phyloP scores from a whole-genome alignment of 495 filamentous ascomycete species.

The Clohesyomyces aquaticus region DNA sequence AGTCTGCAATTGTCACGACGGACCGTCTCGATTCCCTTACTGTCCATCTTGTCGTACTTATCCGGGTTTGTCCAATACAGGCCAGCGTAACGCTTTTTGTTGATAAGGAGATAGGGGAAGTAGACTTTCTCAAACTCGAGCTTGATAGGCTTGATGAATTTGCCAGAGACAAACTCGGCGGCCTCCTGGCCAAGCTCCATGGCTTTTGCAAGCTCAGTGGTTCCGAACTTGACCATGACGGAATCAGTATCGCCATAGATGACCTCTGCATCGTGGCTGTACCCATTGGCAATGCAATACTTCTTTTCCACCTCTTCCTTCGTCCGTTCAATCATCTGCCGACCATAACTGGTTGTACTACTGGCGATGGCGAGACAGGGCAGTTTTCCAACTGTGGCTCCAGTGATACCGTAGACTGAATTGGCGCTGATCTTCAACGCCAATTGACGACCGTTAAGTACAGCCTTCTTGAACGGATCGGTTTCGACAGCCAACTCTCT shows the following conservation, averaged over 20 bases:
- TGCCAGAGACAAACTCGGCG: conserved; percentile 79
- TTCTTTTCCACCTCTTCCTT: conserved; percentile 86
- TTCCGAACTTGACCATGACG: conserved; percentile 99
- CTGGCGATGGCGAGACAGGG: conserved; percentile 95
- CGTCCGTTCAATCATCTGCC: conserved; percentile 98
- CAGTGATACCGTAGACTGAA: conserved; percentile 96
- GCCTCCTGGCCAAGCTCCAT: conserved; percentile 97
- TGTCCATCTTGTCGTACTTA: conserved; percentile 99
- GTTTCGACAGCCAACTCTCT: conserved; percentile 88
- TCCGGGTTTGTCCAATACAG: conserved; percentile 93
- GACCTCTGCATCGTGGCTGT: conserved; percentile 89
- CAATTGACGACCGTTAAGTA: conserved; percentile 94
- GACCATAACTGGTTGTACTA: conserved; percentile 92
- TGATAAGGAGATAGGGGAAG: conserved; percentile 97
- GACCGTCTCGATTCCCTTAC: conserved; percentile 98
- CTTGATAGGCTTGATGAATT: conserved; percentile 96
- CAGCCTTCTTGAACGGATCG: conserved; percentile 95
- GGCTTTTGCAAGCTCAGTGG: conserved; percentile 75
- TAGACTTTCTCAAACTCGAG: conserved; percentile 99
- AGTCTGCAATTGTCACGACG: conserved; percentile 93
- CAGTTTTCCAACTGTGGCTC: conserved; percentile 92
- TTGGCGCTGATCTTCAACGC: conserved; percentile 97
- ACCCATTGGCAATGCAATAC: conserved; percentile 93
- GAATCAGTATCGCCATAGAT: conserved; percentile 99
- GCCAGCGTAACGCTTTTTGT: conserved; percentile 99